These are phyloP conservation scores for Tuctoria greenei DNA, from an alignment of 176 grass and related monocot species.

Conservation along the genomic window DNA sequence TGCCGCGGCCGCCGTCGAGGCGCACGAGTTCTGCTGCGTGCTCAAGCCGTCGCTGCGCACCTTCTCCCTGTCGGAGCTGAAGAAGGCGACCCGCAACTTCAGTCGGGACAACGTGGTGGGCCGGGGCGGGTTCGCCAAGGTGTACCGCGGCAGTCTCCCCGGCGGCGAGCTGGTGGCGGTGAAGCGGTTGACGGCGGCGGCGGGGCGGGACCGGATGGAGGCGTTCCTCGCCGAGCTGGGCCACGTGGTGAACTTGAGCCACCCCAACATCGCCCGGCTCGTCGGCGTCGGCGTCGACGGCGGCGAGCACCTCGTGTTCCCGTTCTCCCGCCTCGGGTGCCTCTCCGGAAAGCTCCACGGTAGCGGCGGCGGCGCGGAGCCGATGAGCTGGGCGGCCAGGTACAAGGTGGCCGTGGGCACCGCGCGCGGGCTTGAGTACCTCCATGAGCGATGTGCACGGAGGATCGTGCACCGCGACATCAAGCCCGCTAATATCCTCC, in stretches of 20 bases:
- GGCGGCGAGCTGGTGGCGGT: conserved; percentile 66
- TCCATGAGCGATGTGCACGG: conserved; percentile 65
- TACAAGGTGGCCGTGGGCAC: conserved; percentile 54
- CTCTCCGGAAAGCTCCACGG: conserved; percentile 61
- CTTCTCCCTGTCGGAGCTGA: conserved; percentile 60
- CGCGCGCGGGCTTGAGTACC: conserved; percentile 66
- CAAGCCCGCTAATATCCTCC: conserved; percentile 72
- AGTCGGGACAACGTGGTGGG: conserved; percentile 65
- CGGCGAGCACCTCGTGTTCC: conserved; percentile 77
- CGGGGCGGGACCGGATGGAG: conserved; percentile 30
- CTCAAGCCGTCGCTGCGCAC: conserved; percentile 35
- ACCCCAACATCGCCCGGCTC: conserved; percentile 69
- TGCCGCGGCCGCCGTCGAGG: not conserved
- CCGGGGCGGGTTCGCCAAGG: conserved; percentile 62
- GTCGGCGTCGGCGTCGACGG: conserved; percentile 71
- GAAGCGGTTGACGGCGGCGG: conserved; percentile 50
- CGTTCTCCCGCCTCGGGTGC: conserved; percentile 65
- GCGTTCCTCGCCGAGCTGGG: conserved; percentile 82
- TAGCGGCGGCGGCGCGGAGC: not conserved
- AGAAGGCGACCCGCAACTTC: conserved; percentile 63
- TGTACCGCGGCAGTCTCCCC: conserved; percentile 61
- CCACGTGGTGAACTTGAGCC: conserved; percentile 58
- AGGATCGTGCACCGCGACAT: conserved; percentile 87
- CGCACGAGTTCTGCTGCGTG: conserved; percentile 26
- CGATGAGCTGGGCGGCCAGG: conserved; percentile 59